Conservation (phyloP, 306 rosid species). For the Malus fusca region DNA sequence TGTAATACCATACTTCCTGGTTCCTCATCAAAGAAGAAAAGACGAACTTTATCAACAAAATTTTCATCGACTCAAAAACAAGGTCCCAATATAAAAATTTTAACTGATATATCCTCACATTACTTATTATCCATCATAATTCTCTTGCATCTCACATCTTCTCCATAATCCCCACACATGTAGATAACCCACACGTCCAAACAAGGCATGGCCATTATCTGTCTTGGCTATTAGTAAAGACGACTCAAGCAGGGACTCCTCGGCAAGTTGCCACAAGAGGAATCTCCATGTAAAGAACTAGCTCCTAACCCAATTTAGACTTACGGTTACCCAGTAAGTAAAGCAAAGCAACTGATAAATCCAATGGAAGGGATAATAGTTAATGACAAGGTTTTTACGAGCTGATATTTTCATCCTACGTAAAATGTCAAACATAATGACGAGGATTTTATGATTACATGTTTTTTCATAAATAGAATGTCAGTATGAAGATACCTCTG, state of each 20-base stretch:
- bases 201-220: not conserved
- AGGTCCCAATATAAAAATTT: not conserved
- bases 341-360: not conserved
- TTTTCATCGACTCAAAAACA: not conserved
- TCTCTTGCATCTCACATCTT: not conserved
- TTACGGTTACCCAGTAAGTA: not conserved
- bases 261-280: not conserved
- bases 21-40: not conserved
- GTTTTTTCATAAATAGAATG: not conserved
- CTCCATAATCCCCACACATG: not conserved
- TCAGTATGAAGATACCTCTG: conserved; percentile 43
- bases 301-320: not conserved
- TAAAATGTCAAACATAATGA: not conserved
- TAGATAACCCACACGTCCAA: not conserved
- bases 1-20: not conserved
- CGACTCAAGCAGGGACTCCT: not conserved
- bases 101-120: not conserved
- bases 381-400: not conserved
- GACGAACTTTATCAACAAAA: not conserved
- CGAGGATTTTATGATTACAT: not conserved
- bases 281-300: not conserved
- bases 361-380: not conserved
- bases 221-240: not conserved
- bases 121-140: not conserved
- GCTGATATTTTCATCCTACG: not conserved